Base-by-base conservation (phyloP, 371 early-diverging fungal genomes). In the Fennellomyces sp. region DNA sequence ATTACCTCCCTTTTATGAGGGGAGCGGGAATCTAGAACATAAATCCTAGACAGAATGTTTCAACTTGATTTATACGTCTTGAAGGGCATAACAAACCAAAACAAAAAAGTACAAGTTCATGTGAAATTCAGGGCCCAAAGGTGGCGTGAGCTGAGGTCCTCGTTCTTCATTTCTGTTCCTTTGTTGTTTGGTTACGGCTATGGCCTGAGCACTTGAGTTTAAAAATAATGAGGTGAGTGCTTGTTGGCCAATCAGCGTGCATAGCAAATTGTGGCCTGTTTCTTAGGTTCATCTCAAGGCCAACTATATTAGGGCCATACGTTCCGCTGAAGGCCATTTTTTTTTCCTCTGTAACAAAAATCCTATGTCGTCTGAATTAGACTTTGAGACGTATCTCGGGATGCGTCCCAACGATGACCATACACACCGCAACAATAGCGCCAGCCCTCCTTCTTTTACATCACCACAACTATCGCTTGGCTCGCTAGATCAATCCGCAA, bases 211-310 rank as follows among this genome's bases (percentile, higher is more conserved):
- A 54, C 55, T 54, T 31, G 55, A 60, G 60, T 52, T 60, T 51
- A 39, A 60, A 60, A 60, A 60, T 39, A 52, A 60, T 60, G 60
- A 60, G 60, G 60, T 60, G 60, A 60, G 52, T 36, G 29, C 15
- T 30, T 17, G 38, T 33, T 28, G 29, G 35, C 60, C 60, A 60
- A 60, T 60, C 60, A 60, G 19, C 25, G 51, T 38, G 42, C 51
- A 42, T 36, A 31, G 35, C 41, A 27, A 51, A 60, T 51, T 41
- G 60, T 60, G 60, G 60, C 60, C 51, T 60, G 60, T 60, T 60
- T 52, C 47, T 48, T 58, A 23, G 23, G n/a, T 33, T 27, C 30
- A 49, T 35, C 26, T 29, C 58, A 48, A 29, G 35, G 35, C 41
- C 49, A 58, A 8, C 50, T 23, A 27, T 33, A 33, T 12, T 45